Percentiles rank a stretch among this genome's conserved stretches.
Evolutionary conservation across 2,329 filamentous ascomycete species (phyloP).

Genomic region (Penicillium nordicum): DNA sequence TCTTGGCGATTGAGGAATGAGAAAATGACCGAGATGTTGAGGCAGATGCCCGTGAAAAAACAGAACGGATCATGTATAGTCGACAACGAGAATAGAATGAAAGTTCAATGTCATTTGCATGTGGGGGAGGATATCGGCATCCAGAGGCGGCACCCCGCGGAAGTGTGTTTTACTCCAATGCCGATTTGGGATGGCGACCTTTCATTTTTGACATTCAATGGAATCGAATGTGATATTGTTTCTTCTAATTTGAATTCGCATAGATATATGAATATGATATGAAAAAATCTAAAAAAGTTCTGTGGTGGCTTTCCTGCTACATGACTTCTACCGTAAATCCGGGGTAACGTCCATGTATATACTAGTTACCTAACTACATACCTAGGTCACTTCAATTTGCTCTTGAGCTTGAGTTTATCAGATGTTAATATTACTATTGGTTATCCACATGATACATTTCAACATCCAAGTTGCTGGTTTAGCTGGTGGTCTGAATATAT

Average conservation of each 20-base stretch:
- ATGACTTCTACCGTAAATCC: not conserved
- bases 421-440: not conserved
- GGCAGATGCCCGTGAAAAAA: slow-evolving; percentile 5
- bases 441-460: not conserved
- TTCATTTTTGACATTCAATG: not conserved
- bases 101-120: slow-evolving; percentile 9
- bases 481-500: not conserved
- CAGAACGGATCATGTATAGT: slow-evolving; percentile 16
- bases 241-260: not conserved
- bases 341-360: not conserved
- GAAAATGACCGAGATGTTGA: slow-evolving; percentile 13
- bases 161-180: not conserved
- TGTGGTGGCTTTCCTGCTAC: too few species aligned
- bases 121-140: slow-evolving; percentile 20
- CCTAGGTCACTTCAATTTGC: not conserved
- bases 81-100: slow-evolving; percentile 11
- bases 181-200: not conserved
- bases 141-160: slow-evolving; percentile 19
- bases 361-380: too few species aligned
- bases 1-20: slow-evolving; percentile 40
- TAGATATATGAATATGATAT: not conserved
- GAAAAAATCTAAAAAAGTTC: not conserved
- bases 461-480: not conserved
- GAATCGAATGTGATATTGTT: not conserved
- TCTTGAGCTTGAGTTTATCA: too few species aligned